Evolutionary conservation across 192 early-diverging fungal genomes (phyloP).

Genomic region (Mortierella alpina): DNA sequence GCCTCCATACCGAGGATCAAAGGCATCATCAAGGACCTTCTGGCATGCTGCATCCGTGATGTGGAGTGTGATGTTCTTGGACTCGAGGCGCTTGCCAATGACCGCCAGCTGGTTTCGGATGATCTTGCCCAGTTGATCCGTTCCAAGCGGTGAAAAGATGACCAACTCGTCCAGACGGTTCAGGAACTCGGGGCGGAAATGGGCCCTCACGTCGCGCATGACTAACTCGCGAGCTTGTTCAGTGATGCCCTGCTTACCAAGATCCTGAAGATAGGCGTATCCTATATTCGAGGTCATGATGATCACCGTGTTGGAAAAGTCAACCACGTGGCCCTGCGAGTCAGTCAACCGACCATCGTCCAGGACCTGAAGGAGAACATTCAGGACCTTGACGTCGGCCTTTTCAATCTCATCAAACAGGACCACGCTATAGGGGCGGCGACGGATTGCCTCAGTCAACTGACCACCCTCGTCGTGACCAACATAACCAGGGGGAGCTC

Average conservation of each 20-base stretch:
- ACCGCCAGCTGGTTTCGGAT: slow-evolving; percentile 76
- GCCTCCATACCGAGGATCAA: slow-evolving; percentile 96
- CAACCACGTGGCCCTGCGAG: slow-evolving; percentile 86
- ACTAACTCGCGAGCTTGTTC: slow-evolving; percentile 65
- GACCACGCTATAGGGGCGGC: slow-evolving; percentile 92
- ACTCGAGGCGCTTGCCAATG: slow-evolving; percentile 69
- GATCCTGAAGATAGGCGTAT: slow-evolving; percentile 51
- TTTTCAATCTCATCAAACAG: slow-evolving; percentile 99
- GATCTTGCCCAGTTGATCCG: slow-evolving; percentile 73
- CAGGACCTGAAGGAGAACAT: slow-evolving; percentile 83
- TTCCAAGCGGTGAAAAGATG: slow-evolving; percentile 81
- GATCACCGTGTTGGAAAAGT: slow-evolving; percentile 96
- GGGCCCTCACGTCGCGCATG: slow-evolving; percentile 81
- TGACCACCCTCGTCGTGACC: slow-evolving; percentile 97
- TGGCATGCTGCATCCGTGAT: slow-evolving; percentile 80
- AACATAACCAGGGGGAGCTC: slow-evolving; percentile 96
- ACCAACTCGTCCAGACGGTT: slow-evolving; percentile 97
- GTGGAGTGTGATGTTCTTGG: slow-evolving; percentile 77
- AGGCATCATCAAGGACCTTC: slow-evolving; percentile 79
- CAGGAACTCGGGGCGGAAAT: slow-evolving; percentile 94
- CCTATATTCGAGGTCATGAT: slow-evolving; percentile 97
- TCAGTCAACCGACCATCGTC: slow-evolving; percentile 98
- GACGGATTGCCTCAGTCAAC: slow-evolving; percentile 92
- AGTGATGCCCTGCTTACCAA: slow-evolving; percentile 48
- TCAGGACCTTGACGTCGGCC: slow-evolving; percentile 87